Evolutionary conservation across 1,284 basidiomycete species (phyloP).

Genomic region (Chiua sp.): DNA sequence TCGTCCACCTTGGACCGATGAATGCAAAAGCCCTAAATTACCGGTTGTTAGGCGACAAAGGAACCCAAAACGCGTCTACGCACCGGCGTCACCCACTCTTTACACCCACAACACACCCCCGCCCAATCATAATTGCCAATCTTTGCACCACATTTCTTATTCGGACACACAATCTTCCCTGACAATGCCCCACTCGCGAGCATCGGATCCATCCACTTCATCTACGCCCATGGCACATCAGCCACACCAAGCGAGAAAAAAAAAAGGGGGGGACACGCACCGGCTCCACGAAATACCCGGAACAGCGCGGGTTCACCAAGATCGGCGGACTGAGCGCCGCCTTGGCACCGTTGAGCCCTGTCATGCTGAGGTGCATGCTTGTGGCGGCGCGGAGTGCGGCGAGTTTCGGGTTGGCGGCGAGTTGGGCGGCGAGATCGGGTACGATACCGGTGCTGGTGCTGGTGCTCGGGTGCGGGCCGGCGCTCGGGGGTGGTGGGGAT

Average conservation of each 20-base stretch:
- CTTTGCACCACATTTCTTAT: slow-evolving; percentile 88
- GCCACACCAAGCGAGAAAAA: neutral
- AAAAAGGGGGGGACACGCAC: slow-evolving; percentile 49
- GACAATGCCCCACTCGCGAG: slow-evolving; percentile 76
- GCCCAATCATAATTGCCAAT: slow-evolving; percentile 98
- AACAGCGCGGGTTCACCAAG: slow-evolving; percentile 79
- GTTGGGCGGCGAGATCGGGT: slow-evolving; percentile 36
- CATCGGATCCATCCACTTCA: slow-evolving; percentile 95
- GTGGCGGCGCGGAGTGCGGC: slow-evolving; percentile 33
- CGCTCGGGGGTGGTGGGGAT: neutral
- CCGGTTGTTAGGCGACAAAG: neutral
- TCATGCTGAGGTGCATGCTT: slow-evolving; percentile 26
- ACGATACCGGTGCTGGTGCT: too few species aligned
- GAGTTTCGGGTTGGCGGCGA: slow-evolving; percentile 39
- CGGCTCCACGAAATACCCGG: slow-evolving; percentile 96
- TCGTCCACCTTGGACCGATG: slow-evolving; percentile 92
- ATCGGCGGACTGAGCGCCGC: slow-evolving; percentile 62
- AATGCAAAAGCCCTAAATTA: slow-evolving; percentile 85
- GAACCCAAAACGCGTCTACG: slow-evolving; percentile 33
- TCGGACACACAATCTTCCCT: slow-evolving; percentile 93
- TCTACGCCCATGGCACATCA: slow-evolving; percentile 44
- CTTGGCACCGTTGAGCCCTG: slow-evolving; percentile 26
- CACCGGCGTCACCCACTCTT: slow-evolving; percentile 90
- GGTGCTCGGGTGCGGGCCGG: neutral
- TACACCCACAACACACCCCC: slow-evolving; percentile 91